Base-by-base conservation (phyloP, 371 early-diverging fungal species). In the Zychaea mexicana region DNA sequence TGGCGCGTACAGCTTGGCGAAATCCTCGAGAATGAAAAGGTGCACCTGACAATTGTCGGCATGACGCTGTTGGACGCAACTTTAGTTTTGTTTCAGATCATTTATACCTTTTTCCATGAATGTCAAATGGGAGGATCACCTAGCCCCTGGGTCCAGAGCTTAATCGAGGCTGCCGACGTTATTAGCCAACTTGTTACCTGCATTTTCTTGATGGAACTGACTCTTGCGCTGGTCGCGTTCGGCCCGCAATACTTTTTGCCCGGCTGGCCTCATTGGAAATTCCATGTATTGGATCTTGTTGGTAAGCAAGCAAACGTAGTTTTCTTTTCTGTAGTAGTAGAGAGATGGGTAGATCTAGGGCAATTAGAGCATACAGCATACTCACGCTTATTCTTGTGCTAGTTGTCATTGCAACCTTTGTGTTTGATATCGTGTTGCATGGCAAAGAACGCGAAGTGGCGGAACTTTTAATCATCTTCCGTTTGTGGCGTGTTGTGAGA, bases 371-470 rank as follows among this genome's bases (percentile, higher is more conserved):
- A 9, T 27, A 7, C 19, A 27, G 9, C 8, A 31, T 17, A 31
- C 33, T 10, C 19, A 30, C 15, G 8, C 8, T 36, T 1, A 13
- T 45, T 42, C 26, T 59, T 59, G 36, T n/a, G n/a, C n/a, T 62
- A 82, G 82, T 82, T 12, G 72, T 82, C 3, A 31, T 58, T 4
- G 71, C 79, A 0, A 82, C 79, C 0, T 74, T 82, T 60, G 59
- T 75, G 8, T 56, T 82, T 21, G 82, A 82, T 46, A 70, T 82
- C 9, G 63, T 73, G 8, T 61, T 82, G 19, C 70, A 65, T 46
- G 82, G 82, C 58, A 82, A 79, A 65, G 82, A 82, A 45, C 72
- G 82, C 60, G 79, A 82, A 66, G 72, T 82, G 1, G 79, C 78
- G 15, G 82, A 78, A 77, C 68, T 78, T 32, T 64, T 79, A 54